Conservation (phyloP, 2,329 filamentous ascomycete species). For the Domatiomyces catenatus region DNA sequence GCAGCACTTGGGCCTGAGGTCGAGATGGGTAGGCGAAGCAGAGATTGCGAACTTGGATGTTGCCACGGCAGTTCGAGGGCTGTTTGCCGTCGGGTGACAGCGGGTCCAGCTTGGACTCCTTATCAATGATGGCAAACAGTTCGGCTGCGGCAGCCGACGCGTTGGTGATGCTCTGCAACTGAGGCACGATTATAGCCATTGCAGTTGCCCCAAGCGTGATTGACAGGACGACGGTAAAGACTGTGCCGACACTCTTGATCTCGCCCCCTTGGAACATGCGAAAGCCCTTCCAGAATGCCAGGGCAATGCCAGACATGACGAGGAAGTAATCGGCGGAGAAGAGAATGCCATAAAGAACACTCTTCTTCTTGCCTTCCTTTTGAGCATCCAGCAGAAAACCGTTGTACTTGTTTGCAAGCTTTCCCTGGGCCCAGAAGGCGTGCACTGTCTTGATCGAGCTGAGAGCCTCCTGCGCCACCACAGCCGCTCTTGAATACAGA, state of each 20-base stretch:
- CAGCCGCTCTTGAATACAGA: constrained; percentile 31
- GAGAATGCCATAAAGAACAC: constrained; percentile 27
- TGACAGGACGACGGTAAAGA: constrained; percentile 19
- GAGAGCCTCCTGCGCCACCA: constrained; percentile 37
- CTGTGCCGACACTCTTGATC: constrained; percentile 16
- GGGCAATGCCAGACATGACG: constrained; percentile 46
- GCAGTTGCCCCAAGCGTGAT: constrained; percentile 10
- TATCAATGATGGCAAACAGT: constrained; percentile 80
- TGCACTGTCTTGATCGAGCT: constrained; percentile 35
- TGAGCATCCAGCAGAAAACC: constrained; percentile 28
- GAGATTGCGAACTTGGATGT: constrained; percentile 48
- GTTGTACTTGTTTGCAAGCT: constrained; percentile 31
- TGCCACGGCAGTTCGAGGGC: constrained; percentile 23
- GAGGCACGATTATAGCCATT: constrained; percentile 20
- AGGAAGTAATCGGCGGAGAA: constrained; percentile 39
- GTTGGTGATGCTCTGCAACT: constrained; percentile 28
- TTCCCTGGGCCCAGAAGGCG: constrained; percentile 33
- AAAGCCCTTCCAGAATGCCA: constrained; percentile 33
- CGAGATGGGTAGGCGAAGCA: constrained; percentile 54
- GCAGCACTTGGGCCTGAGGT: constrained; percentile 23
- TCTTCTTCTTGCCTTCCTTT: constrained; percentile 31
- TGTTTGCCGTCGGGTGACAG: constrained; percentile 54
- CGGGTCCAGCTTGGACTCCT: constrained; percentile 68
- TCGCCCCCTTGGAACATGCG: constrained; percentile 20
- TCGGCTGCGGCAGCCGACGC: constrained; percentile 28